A percentile compares a stretch with the other conserved stretches of the same genome.
Evolutionary conservation across 345 rosid species (phyloP).

Genomic region (Eucalyptus pauciflora): DNA sequence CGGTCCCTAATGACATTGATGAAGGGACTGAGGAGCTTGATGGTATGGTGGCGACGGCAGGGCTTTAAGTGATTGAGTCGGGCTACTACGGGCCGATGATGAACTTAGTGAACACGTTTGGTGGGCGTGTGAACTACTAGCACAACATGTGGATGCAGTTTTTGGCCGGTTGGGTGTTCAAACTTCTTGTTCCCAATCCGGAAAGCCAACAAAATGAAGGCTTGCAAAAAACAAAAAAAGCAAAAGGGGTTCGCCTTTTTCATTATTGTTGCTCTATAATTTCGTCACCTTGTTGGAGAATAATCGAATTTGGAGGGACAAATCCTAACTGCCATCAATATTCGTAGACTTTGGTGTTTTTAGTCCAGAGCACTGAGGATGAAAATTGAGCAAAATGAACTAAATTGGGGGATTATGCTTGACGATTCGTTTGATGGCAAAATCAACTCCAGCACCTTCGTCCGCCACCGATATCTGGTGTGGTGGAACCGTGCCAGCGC

Average conservation of each 20-base stretch:
- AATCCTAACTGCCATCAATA: not conserved
- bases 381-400: not conserved
- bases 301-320: not conserved
- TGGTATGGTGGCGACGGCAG: slow-evolving; percentile 24
- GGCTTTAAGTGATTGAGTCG: slow-evolving; percentile 21
- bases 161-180: not conserved
- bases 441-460: not conserved
- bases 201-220: no score
- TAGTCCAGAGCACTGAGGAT: not conserved
- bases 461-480: not conserved
- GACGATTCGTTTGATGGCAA: not conserved
- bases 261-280: not conserved
- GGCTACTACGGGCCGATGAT: slow-evolving; percentile 45
- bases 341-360: not conserved
- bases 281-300: not conserved
- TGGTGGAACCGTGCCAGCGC: no score
- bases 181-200: not conserved
- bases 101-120: slow-evolving; percentile 62
- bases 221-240: no score
- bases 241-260: not conserved
- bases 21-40: slow-evolving; percentile 27
- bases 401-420: not conserved
- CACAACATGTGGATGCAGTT: slow-evolving; percentile 44
- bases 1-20: slow-evolving; percentile 19
- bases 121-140: slow-evolving; percentile 49